phyloP scores from a whole-genome alignment of 1,139 yeast genomes.

The Saccharomyces hybrid region DNA sequence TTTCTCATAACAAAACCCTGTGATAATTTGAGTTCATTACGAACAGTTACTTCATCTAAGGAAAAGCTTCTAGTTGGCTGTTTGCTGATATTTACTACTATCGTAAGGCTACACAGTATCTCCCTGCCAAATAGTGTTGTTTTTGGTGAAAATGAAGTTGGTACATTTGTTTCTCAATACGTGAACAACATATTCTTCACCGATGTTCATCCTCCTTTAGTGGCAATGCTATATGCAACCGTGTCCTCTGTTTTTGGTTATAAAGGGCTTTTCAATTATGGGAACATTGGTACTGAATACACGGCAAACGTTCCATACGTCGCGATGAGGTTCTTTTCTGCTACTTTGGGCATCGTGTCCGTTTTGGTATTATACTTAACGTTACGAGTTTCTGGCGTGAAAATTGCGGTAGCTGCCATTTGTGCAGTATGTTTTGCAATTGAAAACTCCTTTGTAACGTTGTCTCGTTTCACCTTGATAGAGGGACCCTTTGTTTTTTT shows the following conservation, averaged over 20 bases:
- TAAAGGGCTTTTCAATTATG: slow-evolving; percentile 66
- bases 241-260: slow-evolving; percentile 66
- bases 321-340: slow-evolving; percentile 80
- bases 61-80: slow-evolving; percentile 41
- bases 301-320: slow-evolving; percentile 62
- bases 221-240: slow-evolving; percentile 77
- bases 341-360: slow-evolving; percentile 73
- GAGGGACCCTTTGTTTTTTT: slow-evolving; percentile 89
- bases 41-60: slow-evolving; percentile 30
- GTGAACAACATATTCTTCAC: slow-evolving; percentile 65
- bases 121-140: slow-evolving; percentile 72
- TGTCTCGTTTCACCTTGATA: slow-evolving; percentile 78
- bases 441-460: slow-evolving; percentile 82
- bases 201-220: slow-evolving; percentile 93
- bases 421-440: slow-evolving; percentile 62
- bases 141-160: slow-evolving; percentile 83
- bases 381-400: slow-evolving; percentile 77
- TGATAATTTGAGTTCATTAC: slow-evolving; percentile 32
- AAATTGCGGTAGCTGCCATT: slow-evolving; percentile 62
- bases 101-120: slow-evolving; percentile 54
- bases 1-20: slow-evolving; percentile 40
- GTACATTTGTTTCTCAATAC: slow-evolving; percentile 69
- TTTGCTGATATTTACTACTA: slow-evolving; percentile 46
- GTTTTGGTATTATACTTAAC: slow-evolving; percentile 72
- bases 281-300: slow-evolving; percentile 55